These are phyloP conservation scores for Xylaria sp. DNA, from an alignment of 2,329 filamentous ascomycete genomes.

Conservation along the genomic window DNA sequence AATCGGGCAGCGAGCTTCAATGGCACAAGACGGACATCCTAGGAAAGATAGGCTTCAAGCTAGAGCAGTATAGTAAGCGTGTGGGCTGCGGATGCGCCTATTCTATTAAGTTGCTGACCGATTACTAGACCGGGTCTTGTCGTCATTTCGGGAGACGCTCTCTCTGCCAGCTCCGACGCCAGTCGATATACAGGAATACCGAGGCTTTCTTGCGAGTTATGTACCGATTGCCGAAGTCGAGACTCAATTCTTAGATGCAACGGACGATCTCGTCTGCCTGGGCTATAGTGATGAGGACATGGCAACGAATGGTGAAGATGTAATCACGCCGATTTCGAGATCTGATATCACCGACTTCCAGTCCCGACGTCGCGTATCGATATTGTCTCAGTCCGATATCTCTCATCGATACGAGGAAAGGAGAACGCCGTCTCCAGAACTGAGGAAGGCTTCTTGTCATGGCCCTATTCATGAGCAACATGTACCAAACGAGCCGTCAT, in stretches of 20 bases:
- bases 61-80: slow-evolving; percentile 73
- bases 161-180: slow-evolving; percentile 60
- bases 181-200: slow-evolving; percentile 63
- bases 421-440: slow-evolving; percentile 22
- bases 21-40: slow-evolving; percentile 70
- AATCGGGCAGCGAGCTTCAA: slow-evolving; percentile 66
- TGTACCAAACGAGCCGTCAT: slow-evolving; percentile 18
- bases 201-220: slow-evolving; percentile 65
- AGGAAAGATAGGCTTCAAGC: slow-evolving; percentile 71
- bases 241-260: slow-evolving; percentile 66
- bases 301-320: slow-evolving; percentile 40
- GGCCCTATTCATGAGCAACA: not conserved
- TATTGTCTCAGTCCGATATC: slow-evolving; percentile 31
- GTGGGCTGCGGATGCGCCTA: not conserved
- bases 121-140: slow-evolving; percentile 65
- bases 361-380: slow-evolving; percentile 27
- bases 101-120: slow-evolving; percentile 12
- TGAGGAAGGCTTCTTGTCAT: not conserved
- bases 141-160: slow-evolving; percentile 66
- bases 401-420: slow-evolving; percentile 32
- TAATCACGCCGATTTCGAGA: slow-evolving; percentile 39
- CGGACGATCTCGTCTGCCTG: slow-evolving; percentile 65
- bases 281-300: slow-evolving; percentile 43
- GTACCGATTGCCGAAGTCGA: slow-evolving; percentile 69
- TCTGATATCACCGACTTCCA: slow-evolving; percentile 32